Evolutionary conservation across 305 asterid genomes (phyloP).

Genomic region (Caryopteris hybrid): DNA sequence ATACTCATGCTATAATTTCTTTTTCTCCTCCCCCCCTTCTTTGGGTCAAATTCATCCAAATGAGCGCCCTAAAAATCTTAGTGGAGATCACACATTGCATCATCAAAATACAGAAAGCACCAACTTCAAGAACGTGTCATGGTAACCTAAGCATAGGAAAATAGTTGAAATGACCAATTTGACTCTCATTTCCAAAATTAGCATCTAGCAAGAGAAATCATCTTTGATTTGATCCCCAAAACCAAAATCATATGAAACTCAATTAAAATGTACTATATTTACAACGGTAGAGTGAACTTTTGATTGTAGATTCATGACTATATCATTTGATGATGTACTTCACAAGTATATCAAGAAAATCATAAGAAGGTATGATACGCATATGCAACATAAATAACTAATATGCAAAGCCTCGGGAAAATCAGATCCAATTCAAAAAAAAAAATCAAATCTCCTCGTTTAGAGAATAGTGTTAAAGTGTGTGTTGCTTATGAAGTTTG

Average conservation of each 20-base stretch:
- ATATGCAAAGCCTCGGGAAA: neutral
- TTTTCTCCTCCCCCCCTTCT: neutral
- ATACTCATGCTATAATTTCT: no score
- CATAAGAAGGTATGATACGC: neutral
- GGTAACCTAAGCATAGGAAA: neutral
- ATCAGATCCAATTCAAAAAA: conserved; percentile 17
- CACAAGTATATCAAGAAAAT: neutral
- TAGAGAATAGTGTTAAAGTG: no score
- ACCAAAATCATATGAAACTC: neutral
- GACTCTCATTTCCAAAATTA: neutral
- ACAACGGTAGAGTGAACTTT: neutral
- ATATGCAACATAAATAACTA: neutral
- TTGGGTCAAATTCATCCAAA: neutral
- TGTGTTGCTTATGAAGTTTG: no score
- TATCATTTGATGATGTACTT: neutral
- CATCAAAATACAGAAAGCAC: conserved; percentile 2
- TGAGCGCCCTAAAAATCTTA: neutral
- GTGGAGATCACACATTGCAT: neutral
- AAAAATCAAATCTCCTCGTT: neutral
- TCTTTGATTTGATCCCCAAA: neutral
- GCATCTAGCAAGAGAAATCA: neutral
- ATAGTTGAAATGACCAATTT: neutral
- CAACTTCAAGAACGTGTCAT: neutral
- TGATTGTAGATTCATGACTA: neutral
- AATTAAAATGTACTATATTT: neutral